Evolutionary conservation across 1,284 basidiomycete species (phyloP), one percentile per base, ranked within the genome.

Genomic region (Sutorius eximius): DNA sequence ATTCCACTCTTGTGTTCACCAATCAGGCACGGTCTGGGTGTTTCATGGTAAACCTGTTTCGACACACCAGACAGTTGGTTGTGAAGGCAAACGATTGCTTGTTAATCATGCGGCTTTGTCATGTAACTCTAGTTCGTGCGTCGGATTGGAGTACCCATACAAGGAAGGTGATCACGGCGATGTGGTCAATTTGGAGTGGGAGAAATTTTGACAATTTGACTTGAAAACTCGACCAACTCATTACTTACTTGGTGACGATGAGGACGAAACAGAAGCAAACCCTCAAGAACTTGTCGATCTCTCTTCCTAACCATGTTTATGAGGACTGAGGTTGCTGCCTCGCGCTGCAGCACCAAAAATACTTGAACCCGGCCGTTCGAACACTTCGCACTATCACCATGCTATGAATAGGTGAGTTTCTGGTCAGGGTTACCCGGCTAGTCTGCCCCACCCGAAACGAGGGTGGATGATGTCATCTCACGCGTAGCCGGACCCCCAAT

Each of bases 401-500:
- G 30, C 43, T 37, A 32, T 32, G 42, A 49, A 42, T 27, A 16
- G 22, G 8, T 16, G 22, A 22, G 18, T 24, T 22, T 24, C 22
- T 20, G n/a, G 5, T 18, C n/a, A 2, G 10, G n/a, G 36, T 37
- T 37, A 37, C 36, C 10, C n/a, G 36, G 32, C 5, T 11, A 10
- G 4, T 15, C 36, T 18, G 36, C 10, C 32, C 32, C n/a, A 27
- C 8, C 30, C 20, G 44, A 22, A 20, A 49, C 30, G 5, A 34
- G 61, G 55, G 55, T 56, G 29, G 46, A 49, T 71, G 67, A 68
- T 65, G 65, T 71, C 67, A 71, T 53, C n/a, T n/a, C n/a, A n/a
- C n/a, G 8, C 22, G 5, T 29, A n/a, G 16, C 9, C n/a, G 8
- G 34, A 33, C 53, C 61, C 63, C 43, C 46, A 18, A 49, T 49